Base-by-base conservation (phyloP, 1,284 basidiomycete genomes). In the Austroboletus novae-zelandiae region DNA sequence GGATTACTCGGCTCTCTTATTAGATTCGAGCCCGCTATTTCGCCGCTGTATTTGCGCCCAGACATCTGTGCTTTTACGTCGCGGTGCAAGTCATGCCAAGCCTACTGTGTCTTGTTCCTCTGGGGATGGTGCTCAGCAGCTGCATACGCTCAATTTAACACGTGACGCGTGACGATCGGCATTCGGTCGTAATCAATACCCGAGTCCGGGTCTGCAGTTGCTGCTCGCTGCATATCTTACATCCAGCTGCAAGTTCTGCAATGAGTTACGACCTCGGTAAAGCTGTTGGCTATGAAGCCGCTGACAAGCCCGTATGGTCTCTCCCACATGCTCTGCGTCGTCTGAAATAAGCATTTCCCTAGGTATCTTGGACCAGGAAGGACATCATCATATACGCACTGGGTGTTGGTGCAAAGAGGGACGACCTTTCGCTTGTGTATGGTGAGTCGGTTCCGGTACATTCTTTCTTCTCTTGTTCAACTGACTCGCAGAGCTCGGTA, bases 311-410 rank as follows among this genome's bases (percentile, higher is more conserved):
- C 18, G 64, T 69, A 44, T 35, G 20, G 18, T 36, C 13, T 4
- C 18, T 0, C 18, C 15, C 13, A 1, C 34, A 31, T n/a, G 27
- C 2, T 27, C 31, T 10, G 9, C 27, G 14, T 36, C 13, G 27
- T 31, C 20, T 30, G 18, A n/a, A 32, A 18, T 18, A 2, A 45
- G 14, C 40, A 6, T 41, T n/a, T 9, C 27, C 36, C 7, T 27
- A 66, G 64, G 64, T 66, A n/a, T 64, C 66, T 1, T 66, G 64
- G 64, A 66, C 66, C 14, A 61, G 61, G 40, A 66, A 69, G 40
- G 64, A 66, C 40, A 54, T 66, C 35, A 47, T 66, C 57, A 67
- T 46, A 10, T 66, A 66, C 17, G 64, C 64, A 5, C 47, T 66
- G 2, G 64, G 64, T 20, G 68, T 66, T 9, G 64, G 64, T 5